A percentile compares a stretch with the other conserved stretches of the same genome.
These are phyloP conservation scores for Pythium graminicola DNA, from an alignment of 352 stramenopile species.

Conservation along the genomic window DNA sequence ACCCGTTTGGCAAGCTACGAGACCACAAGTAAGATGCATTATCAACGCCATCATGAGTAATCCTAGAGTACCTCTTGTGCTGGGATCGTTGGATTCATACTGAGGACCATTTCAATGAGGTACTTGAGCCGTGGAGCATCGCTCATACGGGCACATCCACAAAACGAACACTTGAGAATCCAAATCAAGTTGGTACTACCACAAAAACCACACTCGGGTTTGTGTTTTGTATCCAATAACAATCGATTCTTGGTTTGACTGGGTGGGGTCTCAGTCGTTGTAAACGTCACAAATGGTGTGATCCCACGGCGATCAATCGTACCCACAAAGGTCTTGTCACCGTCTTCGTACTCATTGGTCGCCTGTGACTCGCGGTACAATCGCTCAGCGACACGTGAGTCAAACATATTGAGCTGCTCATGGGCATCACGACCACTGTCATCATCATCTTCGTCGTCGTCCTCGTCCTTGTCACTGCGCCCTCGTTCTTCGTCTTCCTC, in stretches of 20 bases:
- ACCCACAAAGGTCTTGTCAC: conserved; percentile 34
- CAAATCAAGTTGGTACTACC: conserved; percentile 64
- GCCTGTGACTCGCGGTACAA: conserved; percentile 26
- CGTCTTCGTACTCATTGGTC: conserved; percentile 35
- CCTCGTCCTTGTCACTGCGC: background rate
- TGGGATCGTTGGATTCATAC: conserved; percentile 55
- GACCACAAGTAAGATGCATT: background rate
- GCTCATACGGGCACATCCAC: conserved; percentile 60
- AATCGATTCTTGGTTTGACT: conserved; percentile 44
- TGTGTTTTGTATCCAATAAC: conserved; percentile 12
- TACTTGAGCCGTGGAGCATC: conserved; percentile 69
- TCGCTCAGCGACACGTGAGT: conserved; percentile 22
- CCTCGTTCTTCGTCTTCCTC: conserved; percentile 2
- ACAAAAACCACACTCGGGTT: conserved; percentile 52
- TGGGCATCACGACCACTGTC: conserved; percentile 7
- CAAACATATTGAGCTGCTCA: conserved; percentile 21
- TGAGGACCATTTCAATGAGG: conserved; percentile 72
- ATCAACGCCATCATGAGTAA: background rate
- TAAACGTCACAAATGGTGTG: conserved; percentile 60
- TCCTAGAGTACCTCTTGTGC: conserved; percentile 32
- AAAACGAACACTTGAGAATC: conserved; percentile 63
- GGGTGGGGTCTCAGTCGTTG: conserved; percentile 41
- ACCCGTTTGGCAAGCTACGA: conserved; percentile 63
- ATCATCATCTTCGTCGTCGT: conserved; percentile 6
- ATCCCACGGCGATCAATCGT: conserved; percentile 50